Base-by-base conservation (phyloP, 306 rosid genomes). In the Oemleria cerasiformis region DNA sequence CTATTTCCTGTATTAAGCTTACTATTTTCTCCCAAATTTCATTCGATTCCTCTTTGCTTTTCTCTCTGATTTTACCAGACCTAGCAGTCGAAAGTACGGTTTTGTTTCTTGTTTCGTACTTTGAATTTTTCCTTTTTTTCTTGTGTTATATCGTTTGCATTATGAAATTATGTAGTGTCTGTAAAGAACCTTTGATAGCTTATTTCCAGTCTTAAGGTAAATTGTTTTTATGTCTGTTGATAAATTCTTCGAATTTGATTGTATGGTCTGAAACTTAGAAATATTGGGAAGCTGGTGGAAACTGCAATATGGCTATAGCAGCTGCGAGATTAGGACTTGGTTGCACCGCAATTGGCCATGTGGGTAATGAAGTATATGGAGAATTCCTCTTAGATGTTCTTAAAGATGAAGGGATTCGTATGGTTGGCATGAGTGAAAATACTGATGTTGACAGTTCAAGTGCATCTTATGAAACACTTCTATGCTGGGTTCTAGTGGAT, bases 261-360 rank as follows among this genome's bases (percentile, higher is more conserved):
- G 34, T 73, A 14, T 64, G 79, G 25, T 70, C 70, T 75, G 72
- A 38, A 44, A 49, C 75, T 50, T 78, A 94, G 97, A 65, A 84
- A 86, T 84, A 82, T 62, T 94, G 99, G 99, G 99, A 94, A 86
- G 99, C 96, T 75, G 99, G 99, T 70, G 99, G 99, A 70, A 94
- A 89, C 81, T 86, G 96, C 86, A 94, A 94, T 80, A 75, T 88
- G 87, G 88, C 92, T 63, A 91, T 94, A 80, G 97, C 99, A 58
- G 99, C 96, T 51, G 88, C 96, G 25, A 85, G 99, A 76, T 64
- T 94, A 51, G 99, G 99, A 50, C 92, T 91, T 70, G 34, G 30
- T 51, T 94, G 99, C 68, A 45, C 73, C 5, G 65, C 99, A 43
- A 81, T 94, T 75, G 99, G 99, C 65, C 99, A 94, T 64, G 83